phyloP scores from a whole-genome alignment of 257 asterid species.

The Solanum chmielewskii region DNA sequence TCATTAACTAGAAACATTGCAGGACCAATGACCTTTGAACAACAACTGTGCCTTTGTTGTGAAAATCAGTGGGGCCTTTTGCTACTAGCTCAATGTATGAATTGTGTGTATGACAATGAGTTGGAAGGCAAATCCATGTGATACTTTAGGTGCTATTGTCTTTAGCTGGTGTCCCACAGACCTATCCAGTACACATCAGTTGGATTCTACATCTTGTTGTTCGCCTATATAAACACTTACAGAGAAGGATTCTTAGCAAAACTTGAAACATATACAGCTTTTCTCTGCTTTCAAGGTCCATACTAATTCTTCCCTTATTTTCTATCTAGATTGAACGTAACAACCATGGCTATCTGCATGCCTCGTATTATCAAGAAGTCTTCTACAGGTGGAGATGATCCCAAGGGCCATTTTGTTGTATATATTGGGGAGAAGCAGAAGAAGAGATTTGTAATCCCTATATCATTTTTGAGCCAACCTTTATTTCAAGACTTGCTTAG shows the following conservation, averaged over 20 bases:
- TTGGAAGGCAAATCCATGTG: background rate
- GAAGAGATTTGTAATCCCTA: background rate
- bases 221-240: background rate
- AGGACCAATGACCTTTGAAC: background rate
- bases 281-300: background rate
- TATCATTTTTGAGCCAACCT: background rate
- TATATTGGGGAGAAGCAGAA: background rate
- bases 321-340: background rate
- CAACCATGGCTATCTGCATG: background rate
- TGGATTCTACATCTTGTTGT: background rate
- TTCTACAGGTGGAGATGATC: conserved; percentile 10
- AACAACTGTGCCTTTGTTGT: background rate
- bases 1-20: background rate
- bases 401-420: conserved; percentile 49
- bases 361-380: background rate
- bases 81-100: background rate
- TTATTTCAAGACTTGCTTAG: conserved; percentile 24
- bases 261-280: background rate
- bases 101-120: background rate
- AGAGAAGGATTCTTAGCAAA: background rate
- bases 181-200: background rate
- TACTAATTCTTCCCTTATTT: background rate
- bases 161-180: background rate
- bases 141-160: background rate
- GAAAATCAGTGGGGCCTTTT: background rate